These are phyloP conservation scores for Blastocrithidia nonstop DNA, from an alignment of 208 protist genomes.

Conservation along the genomic window DNA sequence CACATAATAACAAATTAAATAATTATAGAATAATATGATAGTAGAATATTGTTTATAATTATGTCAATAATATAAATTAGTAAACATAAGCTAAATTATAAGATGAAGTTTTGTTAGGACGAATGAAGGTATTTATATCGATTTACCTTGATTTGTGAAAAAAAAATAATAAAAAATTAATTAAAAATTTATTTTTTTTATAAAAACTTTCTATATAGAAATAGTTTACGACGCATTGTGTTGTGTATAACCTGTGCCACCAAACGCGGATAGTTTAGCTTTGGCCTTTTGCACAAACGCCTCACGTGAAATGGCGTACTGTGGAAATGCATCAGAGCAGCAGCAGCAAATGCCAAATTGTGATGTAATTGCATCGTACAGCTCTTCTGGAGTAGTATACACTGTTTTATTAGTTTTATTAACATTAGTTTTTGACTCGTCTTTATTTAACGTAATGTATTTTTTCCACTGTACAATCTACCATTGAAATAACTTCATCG, in stretches of 20 bases:
- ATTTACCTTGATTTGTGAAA: neutral
- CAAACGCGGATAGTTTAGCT: constrained; percentile 5
- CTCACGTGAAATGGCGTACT: constrained; percentile 7
- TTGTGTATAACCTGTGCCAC: too few relatives aligned
- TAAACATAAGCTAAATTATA: too few relatives aligned
- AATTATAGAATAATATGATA: too few relatives aligned
- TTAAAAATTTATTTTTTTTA: neutral
- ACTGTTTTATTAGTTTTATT: too few relatives aligned
- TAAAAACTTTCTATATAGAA: neutral
- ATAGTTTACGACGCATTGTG: too few relatives aligned
- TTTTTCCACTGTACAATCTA: neutral
- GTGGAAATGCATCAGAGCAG: constrained; percentile 5
- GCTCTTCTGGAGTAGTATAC: neutral
- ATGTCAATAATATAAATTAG: too few relatives aligned
- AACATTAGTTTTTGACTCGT: neutral
- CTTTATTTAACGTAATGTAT: neutral
- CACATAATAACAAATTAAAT: too few relatives aligned
- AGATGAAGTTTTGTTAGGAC: too few relatives aligned
- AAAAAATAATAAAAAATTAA: neutral
- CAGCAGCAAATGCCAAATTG: neutral
- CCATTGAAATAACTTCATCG: neutral
- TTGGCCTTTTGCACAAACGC: neutral
- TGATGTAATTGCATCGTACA: neutral
- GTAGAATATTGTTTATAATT: too few relatives aligned
- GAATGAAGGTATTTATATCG: neutral